Evolutionary conservation across 352 stramenopile genomes (phyloP).

Genomic region (Pythium scleroteichum): DNA sequence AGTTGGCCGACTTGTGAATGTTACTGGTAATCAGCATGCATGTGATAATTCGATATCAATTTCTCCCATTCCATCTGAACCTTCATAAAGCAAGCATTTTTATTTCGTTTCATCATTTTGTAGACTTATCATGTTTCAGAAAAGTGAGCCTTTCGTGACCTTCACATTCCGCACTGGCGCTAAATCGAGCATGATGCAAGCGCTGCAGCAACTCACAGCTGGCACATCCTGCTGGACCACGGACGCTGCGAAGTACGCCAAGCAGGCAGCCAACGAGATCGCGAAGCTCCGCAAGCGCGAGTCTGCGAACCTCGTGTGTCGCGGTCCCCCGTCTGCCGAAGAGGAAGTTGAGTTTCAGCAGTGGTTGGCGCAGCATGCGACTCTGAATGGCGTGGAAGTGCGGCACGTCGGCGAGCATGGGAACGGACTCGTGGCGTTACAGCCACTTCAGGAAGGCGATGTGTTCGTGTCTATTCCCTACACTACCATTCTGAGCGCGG

Average conservation of each 20-base stretch:
- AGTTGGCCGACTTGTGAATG: constrained; percentile 7
- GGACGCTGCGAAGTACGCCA: constrained; percentile 32
- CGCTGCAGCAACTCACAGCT: constrained; percentile 37
- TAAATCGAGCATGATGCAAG: constrained; percentile 20
- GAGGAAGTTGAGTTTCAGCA: constrained; percentile 31
- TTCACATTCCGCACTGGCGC: neutral
- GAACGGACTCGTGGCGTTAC: constrained; percentile 33
- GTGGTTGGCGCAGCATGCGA: constrained; percentile 30
- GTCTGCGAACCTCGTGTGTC: constrained; percentile 23
- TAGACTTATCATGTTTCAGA: neutral
- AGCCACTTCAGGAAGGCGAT: constrained; percentile 27
- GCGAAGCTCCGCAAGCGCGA: constrained; percentile 27
- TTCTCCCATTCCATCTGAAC: too few species aligned
- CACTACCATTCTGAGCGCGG: constrained; percentile 30
- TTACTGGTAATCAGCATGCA: constrained; percentile 2
- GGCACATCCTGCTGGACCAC: constrained; percentile 34
- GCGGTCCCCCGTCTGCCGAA: constrained; percentile 9
- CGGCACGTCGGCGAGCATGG: constrained; percentile 32
- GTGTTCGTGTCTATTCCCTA: constrained; percentile 44
- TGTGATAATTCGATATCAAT: constrained; percentile 11
- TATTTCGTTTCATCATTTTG: constrained; percentile 1
- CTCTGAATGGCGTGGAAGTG: constrained; percentile 19
- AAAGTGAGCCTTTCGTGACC: neutral
- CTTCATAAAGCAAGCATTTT: too few species aligned
- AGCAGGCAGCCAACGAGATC: constrained; percentile 34